Conservation (phyloP, 768 basidiomycete genomes). For the Lactifluus volemus region DNA sequence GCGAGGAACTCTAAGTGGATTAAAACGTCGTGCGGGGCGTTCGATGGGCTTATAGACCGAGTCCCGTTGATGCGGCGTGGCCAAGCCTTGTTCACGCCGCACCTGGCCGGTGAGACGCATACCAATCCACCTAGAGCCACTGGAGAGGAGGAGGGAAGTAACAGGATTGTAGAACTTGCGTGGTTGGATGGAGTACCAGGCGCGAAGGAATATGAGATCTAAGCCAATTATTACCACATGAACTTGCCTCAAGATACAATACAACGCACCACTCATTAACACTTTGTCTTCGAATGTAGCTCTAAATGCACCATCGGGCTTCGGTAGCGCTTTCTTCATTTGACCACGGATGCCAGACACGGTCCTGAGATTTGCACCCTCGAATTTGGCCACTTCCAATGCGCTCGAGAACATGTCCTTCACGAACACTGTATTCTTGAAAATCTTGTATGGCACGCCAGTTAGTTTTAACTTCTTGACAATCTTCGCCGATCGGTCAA, state of each 20-base stretch:
- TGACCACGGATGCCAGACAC: constrained; percentile 96
- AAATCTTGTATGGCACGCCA: constrained; percentile 93
- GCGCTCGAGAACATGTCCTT: constrained; percentile 95
- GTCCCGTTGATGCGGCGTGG: constrained; percentile 73
- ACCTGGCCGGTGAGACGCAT: constrained; percentile 97
- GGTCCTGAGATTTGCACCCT: constrained; percentile 92
- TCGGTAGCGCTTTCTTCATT: constrained; percentile 91
- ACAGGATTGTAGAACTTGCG: constrained; percentile 96
- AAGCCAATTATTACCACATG: not conserved
- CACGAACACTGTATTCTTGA: constrained; percentile 97
- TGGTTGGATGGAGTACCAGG: constrained; percentile 95
- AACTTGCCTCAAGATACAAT: not conserved
- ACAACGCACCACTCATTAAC: constrained; percentile 78
- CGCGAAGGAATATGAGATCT: constrained; percentile 94
- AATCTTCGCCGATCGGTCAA: constrained; percentile 87
- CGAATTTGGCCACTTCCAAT: constrained; percentile 96
- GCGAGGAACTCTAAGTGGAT: constrained; percentile 78
- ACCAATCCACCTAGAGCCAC: constrained; percentile 80
- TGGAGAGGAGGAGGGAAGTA: constrained; percentile 76
- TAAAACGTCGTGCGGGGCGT: constrained; percentile 78
- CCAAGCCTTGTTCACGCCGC: constrained; percentile 73
- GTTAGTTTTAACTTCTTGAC: constrained; percentile 98
- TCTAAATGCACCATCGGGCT: constrained; percentile 91
- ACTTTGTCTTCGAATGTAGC: constrained; percentile 99
- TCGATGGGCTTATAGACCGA: constrained; percentile 84